Base-by-base conservation (phyloP, 164 flowering plant genomes). In the Vitis rupestris region DNA sequence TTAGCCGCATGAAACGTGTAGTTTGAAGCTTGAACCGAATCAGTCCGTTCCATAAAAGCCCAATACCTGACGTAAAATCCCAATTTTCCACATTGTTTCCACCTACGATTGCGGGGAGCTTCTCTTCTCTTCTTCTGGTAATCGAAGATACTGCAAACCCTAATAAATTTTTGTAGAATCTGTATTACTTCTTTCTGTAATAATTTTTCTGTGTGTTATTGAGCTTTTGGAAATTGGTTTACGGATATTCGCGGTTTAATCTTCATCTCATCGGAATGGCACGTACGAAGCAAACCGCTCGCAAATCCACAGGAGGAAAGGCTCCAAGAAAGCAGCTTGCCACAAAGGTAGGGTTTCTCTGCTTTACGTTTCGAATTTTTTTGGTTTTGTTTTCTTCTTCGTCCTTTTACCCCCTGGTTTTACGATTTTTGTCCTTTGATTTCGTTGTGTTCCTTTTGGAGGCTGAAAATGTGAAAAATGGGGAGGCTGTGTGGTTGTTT, bases 261-360 rank as follows among this genome's bases (percentile, higher is more conserved):
- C 56, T 53, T 53, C 31, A 8, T 50, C 16, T 50, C 9, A 48
- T 7, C 4, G 30, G 31, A 51, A 82, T 82, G 84, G 84, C 84
- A 48, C 78, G 84, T 72, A 82, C 84, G 10, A 81, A 81, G 80
- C 84, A 81, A 66, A 78, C 81, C 9, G 83, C 83, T 72, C 74
- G 81, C 11, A 78, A 81, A 59, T 81, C 81, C 65, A 78, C 81
- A 27, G 83, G 79, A 30, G 83, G 83, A 1, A 81, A 81, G 70
- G 81, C 78, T 64, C 84, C 84, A 2, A 65, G 84, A 52, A 82
- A 82, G 63, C 81, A 76, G 61, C 81, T 82, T 9, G 84, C 82
- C 27, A 82, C 82, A 0, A 79, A 82, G 82, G 82, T 72, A 1
- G 3, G 49, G 1, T 63, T 58, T 30, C n/a, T 9, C 17, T 31